These are phyloP conservation scores for Cynara cardunculus DNA, from an alignment of 129 eudicot genomes.

Conservation along the genomic window DNA sequence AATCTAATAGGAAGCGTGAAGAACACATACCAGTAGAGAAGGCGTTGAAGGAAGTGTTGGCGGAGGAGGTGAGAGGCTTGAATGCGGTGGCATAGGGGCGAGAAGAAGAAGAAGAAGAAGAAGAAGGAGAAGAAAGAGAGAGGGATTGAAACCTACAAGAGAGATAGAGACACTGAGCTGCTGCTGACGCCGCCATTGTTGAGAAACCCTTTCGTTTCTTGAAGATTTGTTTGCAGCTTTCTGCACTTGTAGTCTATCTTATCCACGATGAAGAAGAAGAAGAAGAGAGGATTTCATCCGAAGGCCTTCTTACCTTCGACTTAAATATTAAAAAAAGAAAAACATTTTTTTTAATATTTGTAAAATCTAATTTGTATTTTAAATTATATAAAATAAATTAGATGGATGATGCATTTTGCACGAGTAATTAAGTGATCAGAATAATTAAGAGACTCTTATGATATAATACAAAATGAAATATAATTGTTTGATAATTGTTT, in stretches of 20 bases:
- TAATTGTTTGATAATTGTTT: too few species aligned
- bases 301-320: background rate
- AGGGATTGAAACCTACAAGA: slow-evolving; percentile 47
- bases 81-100: slow-evolving; percentile 34
- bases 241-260: slow-evolving; percentile 23
- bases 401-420: too few species aligned
- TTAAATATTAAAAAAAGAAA: background rate
- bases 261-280: slow-evolving; percentile 16
- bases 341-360: too few species aligned
- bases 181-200: slow-evolving; percentile 30
- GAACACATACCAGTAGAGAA: slow-evolving; percentile 56
- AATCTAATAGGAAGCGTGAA: background rate
- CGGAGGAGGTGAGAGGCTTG: slow-evolving; percentile 57
- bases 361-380: too few species aligned
- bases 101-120: slow-evolving; percentile 38
- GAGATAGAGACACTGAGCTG: slow-evolving; percentile 45
- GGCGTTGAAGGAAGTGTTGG: slow-evolving; percentile 46
- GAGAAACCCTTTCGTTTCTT: background rate
- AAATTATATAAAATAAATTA: too few species aligned
- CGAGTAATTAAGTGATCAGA: too few species aligned
- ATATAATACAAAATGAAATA: too few species aligned
- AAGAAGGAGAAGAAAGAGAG: slow-evolving; percentile 38
- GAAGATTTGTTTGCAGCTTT: slow-evolving; percentile 6
- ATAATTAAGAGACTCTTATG: too few species aligned
- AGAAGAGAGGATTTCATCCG: background rate